Evolutionary conservation across 495 filamentous ascomycete species (phyloP).

Genomic region (Umbilicaria muhlenbergii): DNA sequence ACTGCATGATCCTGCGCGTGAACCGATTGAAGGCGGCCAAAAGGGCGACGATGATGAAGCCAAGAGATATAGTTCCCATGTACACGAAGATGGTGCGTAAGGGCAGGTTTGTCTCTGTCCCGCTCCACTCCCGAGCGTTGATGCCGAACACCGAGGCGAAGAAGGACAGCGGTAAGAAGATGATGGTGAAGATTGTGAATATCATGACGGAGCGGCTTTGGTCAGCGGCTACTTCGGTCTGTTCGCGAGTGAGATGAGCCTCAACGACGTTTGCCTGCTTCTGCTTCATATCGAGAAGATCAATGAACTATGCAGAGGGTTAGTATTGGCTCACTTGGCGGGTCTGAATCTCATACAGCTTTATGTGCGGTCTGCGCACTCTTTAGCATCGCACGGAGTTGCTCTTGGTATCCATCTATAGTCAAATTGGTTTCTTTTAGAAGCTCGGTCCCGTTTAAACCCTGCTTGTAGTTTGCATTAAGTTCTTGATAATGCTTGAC

Average conservation of each 20-base stretch:
- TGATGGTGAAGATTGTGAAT: conserved; percentile 53
- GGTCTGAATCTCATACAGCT: conserved; percentile 23
- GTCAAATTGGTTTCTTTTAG: conserved; percentile 36
- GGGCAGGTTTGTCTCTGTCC: conserved; percentile 17
- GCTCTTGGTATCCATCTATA: conserved; percentile 38
- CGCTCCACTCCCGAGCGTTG: conserved; percentile 49
- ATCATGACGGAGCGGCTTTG: conserved; percentile 53
- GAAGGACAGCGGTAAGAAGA: conserved; percentile 50
- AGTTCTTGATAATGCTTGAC: conserved; percentile 21
- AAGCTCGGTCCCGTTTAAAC: conserved; percentile 21
- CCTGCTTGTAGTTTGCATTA: conserved; percentile 17
- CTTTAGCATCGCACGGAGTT: conserved; percentile 42
- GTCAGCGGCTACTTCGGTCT: conserved; percentile 45
- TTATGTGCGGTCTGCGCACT: conserved; percentile 28
- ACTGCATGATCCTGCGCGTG: conserved; percentile 18
- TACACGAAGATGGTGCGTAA: conserved; percentile 22
- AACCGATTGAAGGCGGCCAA: conserved; percentile 27
- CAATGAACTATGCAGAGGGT: conserved; percentile 33
- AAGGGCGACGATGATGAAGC: conserved; percentile 27
- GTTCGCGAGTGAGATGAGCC: conserved; percentile 44
- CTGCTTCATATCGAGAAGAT: conserved; percentile 51
- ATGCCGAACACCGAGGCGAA: conserved; percentile 54
- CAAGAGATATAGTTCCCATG: conserved; percentile 21
- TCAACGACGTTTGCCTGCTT: conserved; percentile 56
- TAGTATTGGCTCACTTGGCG: conserved; percentile 7